These are phyloP conservation scores for Annulohypoxylon stygium DNA, from an alignment of 495 filamentous ascomycete species.

Conservation along the genomic window DNA sequence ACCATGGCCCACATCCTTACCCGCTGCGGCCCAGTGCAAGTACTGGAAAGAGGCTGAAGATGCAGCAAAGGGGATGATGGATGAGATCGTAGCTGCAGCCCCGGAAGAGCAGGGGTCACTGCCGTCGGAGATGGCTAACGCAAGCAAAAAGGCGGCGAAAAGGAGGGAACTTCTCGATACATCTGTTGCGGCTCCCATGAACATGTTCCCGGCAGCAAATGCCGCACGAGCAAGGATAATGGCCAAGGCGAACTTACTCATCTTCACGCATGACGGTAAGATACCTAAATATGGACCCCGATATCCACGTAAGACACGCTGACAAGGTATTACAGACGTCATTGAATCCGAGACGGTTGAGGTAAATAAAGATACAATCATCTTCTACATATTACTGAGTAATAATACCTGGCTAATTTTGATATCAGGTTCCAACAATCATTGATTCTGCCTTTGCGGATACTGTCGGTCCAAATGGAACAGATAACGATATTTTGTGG, in stretches of 20 bases:
- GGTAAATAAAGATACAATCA: neutral
- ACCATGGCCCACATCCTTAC: slow-evolving; percentile 27
- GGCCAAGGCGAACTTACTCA: slow-evolving; percentile 20
- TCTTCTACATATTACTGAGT: neutral
- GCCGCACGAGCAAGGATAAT: slow-evolving; percentile 12
- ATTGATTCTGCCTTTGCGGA: slow-evolving; percentile 9
- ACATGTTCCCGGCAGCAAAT: slow-evolving; percentile 25
- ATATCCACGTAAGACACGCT: neutral
- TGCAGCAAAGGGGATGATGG: slow-evolving; percentile 4
- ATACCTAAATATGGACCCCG: neutral
- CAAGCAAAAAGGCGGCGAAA: slow-evolving; percentile 22
- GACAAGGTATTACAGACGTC: slow-evolving; percentile 5
- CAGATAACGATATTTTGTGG: neutral
- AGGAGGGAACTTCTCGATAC: slow-evolving; percentile 21
- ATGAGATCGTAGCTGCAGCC: neutral
- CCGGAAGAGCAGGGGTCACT: slow-evolving; percentile 19
- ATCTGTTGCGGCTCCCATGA: slow-evolving; percentile 13
- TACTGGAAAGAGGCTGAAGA: slow-evolving; percentile 27
- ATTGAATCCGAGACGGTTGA: slow-evolving; percentile 16
- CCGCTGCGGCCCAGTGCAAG: slow-evolving; percentile 22
- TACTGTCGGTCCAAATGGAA: neutral
- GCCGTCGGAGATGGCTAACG: slow-evolving; percentile 13
- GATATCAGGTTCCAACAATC: slow-evolving; percentile 2
- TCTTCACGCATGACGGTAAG: slow-evolving; percentile 30
- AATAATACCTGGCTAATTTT: neutral